Evolutionary conservation across 805 yeast genomes (phyloP).

Genomic region (Candida endomychidarum): DNA sequence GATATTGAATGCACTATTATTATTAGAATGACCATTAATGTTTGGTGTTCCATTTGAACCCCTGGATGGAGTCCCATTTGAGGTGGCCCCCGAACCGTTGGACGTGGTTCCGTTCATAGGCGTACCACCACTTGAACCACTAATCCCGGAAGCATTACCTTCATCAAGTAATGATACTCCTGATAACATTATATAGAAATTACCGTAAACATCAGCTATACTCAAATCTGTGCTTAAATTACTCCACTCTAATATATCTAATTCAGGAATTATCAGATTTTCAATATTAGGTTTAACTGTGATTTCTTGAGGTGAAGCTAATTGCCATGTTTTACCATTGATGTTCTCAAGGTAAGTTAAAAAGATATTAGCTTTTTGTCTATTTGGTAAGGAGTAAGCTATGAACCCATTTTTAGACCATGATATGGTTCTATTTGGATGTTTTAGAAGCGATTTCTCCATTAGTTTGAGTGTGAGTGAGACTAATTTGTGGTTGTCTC

Average conservation of each 20-base stretch:
- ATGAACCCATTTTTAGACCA: conserved; percentile 88
- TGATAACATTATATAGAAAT: conserved; percentile 43
- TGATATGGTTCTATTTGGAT: conserved; percentile 35
- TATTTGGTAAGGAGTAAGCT: conserved; percentile 58
- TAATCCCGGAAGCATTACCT: conserved; percentile 22
- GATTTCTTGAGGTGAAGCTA: conserved; percentile 55
- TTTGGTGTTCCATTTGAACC: too few relatives aligned
- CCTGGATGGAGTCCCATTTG: conserved; percentile 8
- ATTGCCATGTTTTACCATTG: conserved; percentile 77
- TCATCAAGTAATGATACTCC: conserved; percentile 41
- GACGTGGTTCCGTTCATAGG: too few relatives aligned
- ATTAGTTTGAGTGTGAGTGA: too few relatives aligned
- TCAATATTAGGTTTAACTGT: conserved; percentile 28
- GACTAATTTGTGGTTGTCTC: too few relatives aligned
- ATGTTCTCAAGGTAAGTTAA: conserved; percentile 70
- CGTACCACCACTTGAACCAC: conserved; percentile 9
- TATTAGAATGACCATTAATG: conserved; percentile 19
- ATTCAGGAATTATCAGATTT: conserved; percentile 24
- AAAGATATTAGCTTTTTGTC: conserved; percentile 41
- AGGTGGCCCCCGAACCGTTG: too few relatives aligned
- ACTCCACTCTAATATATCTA: conserved; percentile 66
- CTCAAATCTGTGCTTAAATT: conserved; percentile 80
- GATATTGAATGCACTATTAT: background rate
- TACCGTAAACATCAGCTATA: conserved; percentile 70
- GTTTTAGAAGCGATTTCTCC: conserved; percentile 3